These are phyloP conservation scores for Candida pseudofarinosa DNA, from an alignment of 805 yeast genomes.

Conservation along the genomic window DNA sequence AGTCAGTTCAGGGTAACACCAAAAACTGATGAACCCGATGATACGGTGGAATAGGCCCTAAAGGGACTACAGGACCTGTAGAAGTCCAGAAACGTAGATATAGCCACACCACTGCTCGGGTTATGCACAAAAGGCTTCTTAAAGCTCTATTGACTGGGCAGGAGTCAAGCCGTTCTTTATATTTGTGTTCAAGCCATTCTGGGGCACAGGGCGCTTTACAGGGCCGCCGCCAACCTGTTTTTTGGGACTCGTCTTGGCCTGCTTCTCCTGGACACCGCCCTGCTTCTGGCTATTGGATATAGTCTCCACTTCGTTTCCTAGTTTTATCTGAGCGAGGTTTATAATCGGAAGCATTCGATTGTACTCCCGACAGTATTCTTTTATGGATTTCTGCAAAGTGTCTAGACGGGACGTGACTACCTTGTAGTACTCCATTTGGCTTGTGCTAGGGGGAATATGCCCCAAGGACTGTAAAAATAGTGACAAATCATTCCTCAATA, in stretches of 20 bases:
- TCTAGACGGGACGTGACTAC: constrained; percentile 33
- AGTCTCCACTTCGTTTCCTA: constrained; percentile 48
- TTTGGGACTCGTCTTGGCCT: background rate
- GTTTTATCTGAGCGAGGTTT: constrained; percentile 45
- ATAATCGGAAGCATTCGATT: constrained; percentile 47
- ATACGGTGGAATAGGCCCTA: background rate
- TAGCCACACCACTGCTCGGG: too few species aligned
- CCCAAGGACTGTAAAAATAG: constrained; percentile 35
- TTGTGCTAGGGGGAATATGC: constrained; percentile 23
- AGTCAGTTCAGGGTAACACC: constrained; percentile 31
- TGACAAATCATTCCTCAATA: constrained; percentile 39
- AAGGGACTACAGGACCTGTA: background rate
- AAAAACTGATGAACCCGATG: background rate
- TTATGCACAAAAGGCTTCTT: too few species aligned
- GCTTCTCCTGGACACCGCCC: constrained; percentile 2
- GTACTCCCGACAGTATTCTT: constrained; percentile 41
- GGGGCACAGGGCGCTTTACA: background rate
- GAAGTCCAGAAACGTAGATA: background rate
- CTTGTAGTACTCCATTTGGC: constrained; percentile 36
- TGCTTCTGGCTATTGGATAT: constrained; percentile 16
- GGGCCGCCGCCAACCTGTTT: background rate
- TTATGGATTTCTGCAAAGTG: constrained; percentile 35
- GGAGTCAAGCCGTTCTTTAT: constrained; percentile 3
- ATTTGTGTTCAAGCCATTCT: background rate
- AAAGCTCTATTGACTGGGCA: constrained; percentile 9